phyloP scores from a whole-genome alignment of 2,329 filamentous ascomycete genomes.

The Ascochyta fabae region DNA sequence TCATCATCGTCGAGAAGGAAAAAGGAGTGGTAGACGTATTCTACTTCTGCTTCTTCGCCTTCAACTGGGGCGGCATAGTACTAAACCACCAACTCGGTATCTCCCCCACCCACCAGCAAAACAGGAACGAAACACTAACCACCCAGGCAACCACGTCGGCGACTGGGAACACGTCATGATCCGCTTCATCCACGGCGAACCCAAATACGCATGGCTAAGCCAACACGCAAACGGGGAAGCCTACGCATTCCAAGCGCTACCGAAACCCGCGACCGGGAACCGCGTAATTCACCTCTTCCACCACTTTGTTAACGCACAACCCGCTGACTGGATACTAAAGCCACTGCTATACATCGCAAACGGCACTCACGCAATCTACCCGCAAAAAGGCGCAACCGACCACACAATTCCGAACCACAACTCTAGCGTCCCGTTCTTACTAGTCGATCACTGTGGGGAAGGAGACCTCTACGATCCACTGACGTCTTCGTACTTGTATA shows the following conservation, averaged over 20 bases:
- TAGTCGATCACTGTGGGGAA: conserved; percentile 59
- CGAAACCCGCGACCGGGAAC: conserved; percentile 57
- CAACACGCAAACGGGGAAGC: conserved; percentile 67
- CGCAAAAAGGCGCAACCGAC: conserved; percentile 64
- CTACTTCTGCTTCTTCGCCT: conserved; percentile 66
- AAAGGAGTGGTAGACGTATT: conserved; percentile 61
- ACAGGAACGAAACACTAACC: neutral
- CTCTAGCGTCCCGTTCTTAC: conserved; percentile 53
- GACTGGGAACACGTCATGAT: conserved; percentile 72
- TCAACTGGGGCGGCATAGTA: conserved; percentile 59
- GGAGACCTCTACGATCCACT: conserved; percentile 66
- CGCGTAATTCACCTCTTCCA: conserved; percentile 35
- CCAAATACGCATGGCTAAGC: conserved; percentile 64
- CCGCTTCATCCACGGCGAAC: conserved; percentile 62
- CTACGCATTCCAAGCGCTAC: conserved; percentile 61
- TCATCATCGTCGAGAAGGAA: conserved; percentile 64
- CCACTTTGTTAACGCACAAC: too few species aligned
- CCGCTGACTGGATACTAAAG: conserved; percentile 1
- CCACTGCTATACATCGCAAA: conserved; percentile 61
- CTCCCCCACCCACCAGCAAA: neutral
- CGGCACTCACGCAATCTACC: conserved; percentile 68
- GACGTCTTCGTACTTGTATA: conserved; percentile 46
- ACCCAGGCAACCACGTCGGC: conserved; percentile 62
- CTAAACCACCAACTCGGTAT: conserved; percentile 46
- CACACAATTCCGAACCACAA: conserved; percentile 66